These are phyloP conservation scores for Leersia perrieri DNA, from an alignment of 176 grass and related monocot species.

Conservation along the genomic window DNA sequence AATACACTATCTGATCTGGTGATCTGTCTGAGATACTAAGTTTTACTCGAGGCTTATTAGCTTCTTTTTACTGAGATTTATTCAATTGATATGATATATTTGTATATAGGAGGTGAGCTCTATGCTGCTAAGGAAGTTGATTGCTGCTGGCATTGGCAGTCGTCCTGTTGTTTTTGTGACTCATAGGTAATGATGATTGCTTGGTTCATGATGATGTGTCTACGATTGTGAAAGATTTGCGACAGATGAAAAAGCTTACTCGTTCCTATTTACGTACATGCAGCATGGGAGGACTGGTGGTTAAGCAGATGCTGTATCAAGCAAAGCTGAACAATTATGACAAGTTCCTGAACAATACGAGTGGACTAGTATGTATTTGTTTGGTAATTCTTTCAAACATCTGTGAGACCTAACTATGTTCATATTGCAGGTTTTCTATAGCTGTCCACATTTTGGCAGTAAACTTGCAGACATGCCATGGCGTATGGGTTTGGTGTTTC, in stretches of 20 bases:
- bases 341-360: slow-evolving; percentile 74
- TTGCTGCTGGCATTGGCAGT: slow-evolving; percentile 74
- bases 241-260: slow-evolving; percentile 18
- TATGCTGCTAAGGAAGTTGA: slow-evolving; percentile 80
- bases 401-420: slow-evolving; percentile 32
- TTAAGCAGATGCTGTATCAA: slow-evolving; percentile 93
- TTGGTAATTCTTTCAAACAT: slow-evolving; percentile 17
- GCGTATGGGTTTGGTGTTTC: slow-evolving; percentile 94
- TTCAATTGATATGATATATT: slow-evolving; percentile 5
- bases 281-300: slow-evolving; percentile 96
- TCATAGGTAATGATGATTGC: slow-evolving; percentile 58
- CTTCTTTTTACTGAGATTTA: slow-evolving; percentile 20
- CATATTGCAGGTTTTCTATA: slow-evolving; percentile 79
- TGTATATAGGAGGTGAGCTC: slow-evolving; percentile 87
- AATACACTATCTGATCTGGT: neutral
- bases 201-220: slow-evolving; percentile 2
- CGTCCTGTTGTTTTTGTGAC: slow-evolving; percentile 94
- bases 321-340: slow-evolving; percentile 82
- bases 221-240: neutral
- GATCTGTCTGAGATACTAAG: neutral
- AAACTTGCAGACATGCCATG: slow-evolving; percentile 98
- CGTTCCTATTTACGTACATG: slow-evolving; percentile 36
- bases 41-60: neutral
- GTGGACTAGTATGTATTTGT: slow-evolving; percentile 68
- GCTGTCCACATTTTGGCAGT: slow-evolving; percentile 98